Evolutionary conservation across 2,329 filamentous ascomycete genomes (phyloP), one percentile per base, ranked within the genome.

Genomic region (Fusarium nygamai): DNA sequence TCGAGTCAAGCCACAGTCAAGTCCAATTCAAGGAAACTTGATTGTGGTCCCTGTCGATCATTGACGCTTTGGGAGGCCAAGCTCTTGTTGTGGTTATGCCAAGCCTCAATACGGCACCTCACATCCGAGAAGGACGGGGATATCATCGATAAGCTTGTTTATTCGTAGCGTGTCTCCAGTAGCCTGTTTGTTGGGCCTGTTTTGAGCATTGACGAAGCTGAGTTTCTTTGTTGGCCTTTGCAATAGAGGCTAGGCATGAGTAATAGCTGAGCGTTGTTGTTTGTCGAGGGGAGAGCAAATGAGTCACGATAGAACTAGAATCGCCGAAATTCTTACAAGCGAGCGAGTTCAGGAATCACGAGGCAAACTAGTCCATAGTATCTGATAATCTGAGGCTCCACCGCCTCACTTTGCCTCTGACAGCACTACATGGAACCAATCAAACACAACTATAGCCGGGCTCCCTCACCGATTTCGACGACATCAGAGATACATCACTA

Each of bases 381-480:
- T 60, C 43, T 60, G 33, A 51, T 20, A 33, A 36, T 39, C 34
- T 60, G 60, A 61, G 57, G 64, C 57, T 58, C 65, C 64, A 65
- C 72, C 70, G 72, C 72, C 72, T 74, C 72, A 74, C 68, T 72
- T 74, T 73, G 64, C 68, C 72, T 71, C 64, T 75, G 47, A 29
- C 33, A 48, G 24, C 17, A 20, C 27, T n/a, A 6, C 58, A 24
- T 27, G 14, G 34, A 64, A 22, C 72, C 72, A 74, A 74, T 74
- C 72, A 75, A 39, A 10, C 17, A 14, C 39, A n/a, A 36, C 17
- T 33, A 31, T 44, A 48, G 36, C 48, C n/a, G 56, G 64, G 64
- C 56, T 69, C 36, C 64, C 64, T 69, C 66, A 39, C 31, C 27
- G 39, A 24, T 56, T 57, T 44, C 20, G 56, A 69, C 63, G 38